Percentiles rank a stretch among this genome's conserved stretches.
Evolutionary conservation across 1,139 yeast genomes (phyloP).

Genomic region (Keqinozyma sinolaborantium): DNA sequence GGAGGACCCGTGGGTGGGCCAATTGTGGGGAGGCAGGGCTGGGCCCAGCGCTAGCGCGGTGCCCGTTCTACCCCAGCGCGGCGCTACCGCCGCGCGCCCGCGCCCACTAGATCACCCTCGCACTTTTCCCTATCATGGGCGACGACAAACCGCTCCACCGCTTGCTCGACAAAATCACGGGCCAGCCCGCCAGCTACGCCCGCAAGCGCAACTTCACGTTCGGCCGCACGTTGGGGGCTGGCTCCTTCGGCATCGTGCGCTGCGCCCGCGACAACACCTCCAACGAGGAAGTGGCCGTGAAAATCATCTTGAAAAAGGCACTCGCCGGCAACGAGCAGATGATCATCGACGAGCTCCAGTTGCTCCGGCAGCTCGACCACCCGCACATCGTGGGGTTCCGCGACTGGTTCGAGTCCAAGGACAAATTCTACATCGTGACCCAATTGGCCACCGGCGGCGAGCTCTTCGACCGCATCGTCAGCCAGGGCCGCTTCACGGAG

Average conservation of each 20-base stretch:
- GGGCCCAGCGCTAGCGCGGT: too few relatives aligned
- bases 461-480: constrained; percentile 76
- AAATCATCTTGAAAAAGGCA: constrained; percentile 78
- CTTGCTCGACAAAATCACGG: constrained; percentile 51
- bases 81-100: background rate
- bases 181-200: constrained; percentile 70
- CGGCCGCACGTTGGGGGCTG: constrained; percentile 85
- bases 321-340: constrained; percentile 70
- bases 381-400: constrained; percentile 80
- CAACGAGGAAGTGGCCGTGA: constrained; percentile 77
- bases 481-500: constrained; percentile 78
- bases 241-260: constrained; percentile 86
- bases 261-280: constrained; percentile 60
- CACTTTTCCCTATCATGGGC: too few relatives aligned
- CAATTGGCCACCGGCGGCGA: constrained; percentile 91
- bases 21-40: too few relatives aligned
- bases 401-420: constrained; percentile 88
- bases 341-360: constrained; percentile 71
- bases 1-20: background rate
- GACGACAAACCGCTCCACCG: constrained; percentile 24
- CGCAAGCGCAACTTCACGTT: constrained; percentile 65
- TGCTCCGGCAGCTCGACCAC: constrained; percentile 63
- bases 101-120: background rate
- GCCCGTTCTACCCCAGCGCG: too few relatives aligned
- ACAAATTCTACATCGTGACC: constrained; percentile 71